Conservation (phyloP, 768 basidiomycete species). For the Kwoniella dejecticola region DNA sequence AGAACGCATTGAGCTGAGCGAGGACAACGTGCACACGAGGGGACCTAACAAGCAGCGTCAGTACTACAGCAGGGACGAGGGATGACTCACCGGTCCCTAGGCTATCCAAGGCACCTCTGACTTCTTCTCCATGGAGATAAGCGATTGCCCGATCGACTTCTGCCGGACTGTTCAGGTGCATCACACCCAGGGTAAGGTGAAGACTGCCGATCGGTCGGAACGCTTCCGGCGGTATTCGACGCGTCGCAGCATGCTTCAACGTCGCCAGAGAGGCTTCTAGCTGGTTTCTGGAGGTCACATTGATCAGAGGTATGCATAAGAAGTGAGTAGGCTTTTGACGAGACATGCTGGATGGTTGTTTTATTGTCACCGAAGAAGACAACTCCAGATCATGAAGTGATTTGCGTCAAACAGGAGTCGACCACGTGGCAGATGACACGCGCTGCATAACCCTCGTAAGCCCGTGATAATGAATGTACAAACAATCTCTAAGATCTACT, state of each 20-base stretch:
- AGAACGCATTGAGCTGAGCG: slow-evolving; percentile 6
- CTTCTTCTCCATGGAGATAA: neutral
- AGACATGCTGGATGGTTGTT: no score
- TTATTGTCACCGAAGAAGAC: no score
- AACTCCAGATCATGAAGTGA: no score
- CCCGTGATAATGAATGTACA: no score
- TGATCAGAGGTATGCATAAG: slow-evolving; percentile 15
- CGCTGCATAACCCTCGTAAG: no score
- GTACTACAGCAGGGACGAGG: neutral
- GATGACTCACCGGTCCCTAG: neutral
- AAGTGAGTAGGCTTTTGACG: slow-evolving; percentile 2
- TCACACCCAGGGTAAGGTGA: slow-evolving; percentile 11
- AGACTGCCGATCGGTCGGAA: slow-evolving; percentile 5
- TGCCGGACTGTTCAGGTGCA: neutral
- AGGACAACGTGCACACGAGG: neutral
- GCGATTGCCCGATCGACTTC: neutral
- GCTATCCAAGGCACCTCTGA: neutral
- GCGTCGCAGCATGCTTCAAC: neutral
- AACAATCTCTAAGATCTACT: no score
- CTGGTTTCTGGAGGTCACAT: neutral
- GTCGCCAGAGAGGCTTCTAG: neutral
- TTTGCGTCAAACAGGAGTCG: no score
- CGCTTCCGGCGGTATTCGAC: neutral
- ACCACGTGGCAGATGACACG: no score
- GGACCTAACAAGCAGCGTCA: neutral